Base-by-base conservation (phyloP, 169 alveolate species). In the Perkinsus olseni region DNA sequence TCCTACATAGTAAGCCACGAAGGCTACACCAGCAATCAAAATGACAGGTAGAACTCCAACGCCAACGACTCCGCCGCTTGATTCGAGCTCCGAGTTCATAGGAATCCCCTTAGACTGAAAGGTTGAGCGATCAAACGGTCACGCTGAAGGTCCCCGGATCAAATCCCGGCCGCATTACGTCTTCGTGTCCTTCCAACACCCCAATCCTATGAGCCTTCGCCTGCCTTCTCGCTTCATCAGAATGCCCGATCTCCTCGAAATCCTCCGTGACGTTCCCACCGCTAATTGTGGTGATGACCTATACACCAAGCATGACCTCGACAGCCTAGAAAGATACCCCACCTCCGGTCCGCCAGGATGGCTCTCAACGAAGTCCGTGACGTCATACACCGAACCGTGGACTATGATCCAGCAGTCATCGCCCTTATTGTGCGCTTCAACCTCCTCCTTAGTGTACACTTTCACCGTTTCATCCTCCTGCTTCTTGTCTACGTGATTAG, bases 281-380 rank as follows among this genome's bases (percentile, higher is more conserved):
- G 31, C 82, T 62, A 62, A 62, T 62, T 24, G 82, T 62, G 10
- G 82, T 13, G 17, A 62, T 62, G 34, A 62, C 82, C 82, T 62
- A 24, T 40, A 3, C 50, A 3, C 82, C 31, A 62, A 62, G 31
- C 82, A 21, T 62, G 34, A 8, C 1, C 82, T 62, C 37, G 31
- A 24, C 82, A 62, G 17, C 34, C 13, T 40, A 11, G 50, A 24
- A 62, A 62, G 8, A 62, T 24, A 62, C 17, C 34, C 34, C 17
- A 95, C 94, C 40, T 95, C 95, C 74, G 92, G 92, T 17, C 98
- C 97, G 36, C 97, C 98, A 38, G 98, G 97, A 92, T 96, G 98
- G 74, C 90, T 91, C 51, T 93, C 74, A 38, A 96, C 74, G 92
- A 94, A 96, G 37, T 93, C 94, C 1, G 98, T 94, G 17, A 96